phyloP scores from a whole-genome alignment of 441 rosid species.

The Lepidium campestre region DNA sequence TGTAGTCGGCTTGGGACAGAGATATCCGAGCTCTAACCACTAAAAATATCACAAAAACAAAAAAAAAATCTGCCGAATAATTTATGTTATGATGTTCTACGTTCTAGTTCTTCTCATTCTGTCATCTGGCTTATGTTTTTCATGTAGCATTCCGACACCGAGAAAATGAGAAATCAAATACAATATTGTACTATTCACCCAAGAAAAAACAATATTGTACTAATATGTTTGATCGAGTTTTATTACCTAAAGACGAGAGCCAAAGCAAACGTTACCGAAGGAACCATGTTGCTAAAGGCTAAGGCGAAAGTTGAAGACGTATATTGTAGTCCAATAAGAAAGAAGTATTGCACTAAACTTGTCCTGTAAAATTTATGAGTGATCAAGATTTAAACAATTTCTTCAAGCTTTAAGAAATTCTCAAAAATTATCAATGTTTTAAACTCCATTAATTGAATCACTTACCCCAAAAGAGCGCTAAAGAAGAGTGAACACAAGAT shows the following conservation, averaged over 20 bases:
- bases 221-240: not conserved
- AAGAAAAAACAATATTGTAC: no score
- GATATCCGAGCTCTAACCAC: no score
- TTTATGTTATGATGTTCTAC: no score
- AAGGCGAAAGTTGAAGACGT: slow-evolving; percentile 54
- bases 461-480: slow-evolving; percentile 33
- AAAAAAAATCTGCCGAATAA: no score
- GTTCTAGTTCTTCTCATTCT: no score
- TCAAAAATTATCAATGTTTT: not conserved
- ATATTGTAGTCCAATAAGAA: slow-evolving; percentile 48
- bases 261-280: slow-evolving; percentile 42
- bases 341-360: slow-evolving; percentile 44
- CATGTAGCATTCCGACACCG: no score
- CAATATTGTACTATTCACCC: no score
- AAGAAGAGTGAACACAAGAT: slow-evolving; percentile 28
- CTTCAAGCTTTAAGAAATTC: not conserved
- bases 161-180: not conserved
- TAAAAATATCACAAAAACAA: no score
- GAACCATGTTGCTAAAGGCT: slow-evolving; percentile 55
- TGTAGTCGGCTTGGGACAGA: no score
- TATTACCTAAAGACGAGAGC: slow-evolving; percentile 49
- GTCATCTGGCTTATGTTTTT: no score
- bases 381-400: not conserved
- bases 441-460: not conserved
- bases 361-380: slow-evolving; percentile 27